A percentile compares a stretch with the other conserved stretches of the same genome.
Evolutionary conservation across 495 filamentous ascomycete genomes (phyloP).

Genomic region (Penicillium mononematosum): DNA sequence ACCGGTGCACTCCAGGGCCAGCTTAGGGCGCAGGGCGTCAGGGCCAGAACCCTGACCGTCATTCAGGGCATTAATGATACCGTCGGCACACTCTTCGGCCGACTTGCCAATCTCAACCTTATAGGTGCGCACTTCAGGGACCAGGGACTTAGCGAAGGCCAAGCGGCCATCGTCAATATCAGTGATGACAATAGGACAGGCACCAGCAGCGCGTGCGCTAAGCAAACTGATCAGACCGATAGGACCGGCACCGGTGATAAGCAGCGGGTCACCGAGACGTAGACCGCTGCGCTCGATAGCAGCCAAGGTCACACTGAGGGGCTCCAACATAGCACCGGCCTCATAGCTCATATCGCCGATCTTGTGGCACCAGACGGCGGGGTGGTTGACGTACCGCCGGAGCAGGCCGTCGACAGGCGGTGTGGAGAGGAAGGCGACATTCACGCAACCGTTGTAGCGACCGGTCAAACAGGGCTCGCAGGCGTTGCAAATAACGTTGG

Average conservation of each 20-base stretch:
- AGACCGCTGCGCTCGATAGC: constrained; percentile 77
- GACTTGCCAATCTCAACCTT: constrained; percentile 65
- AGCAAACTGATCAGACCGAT: constrained; percentile 85
- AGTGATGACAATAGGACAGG: constrained; percentile 83
- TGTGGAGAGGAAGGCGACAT: constrained; percentile 80
- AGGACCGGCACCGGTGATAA: constrained; percentile 87
- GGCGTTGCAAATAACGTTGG: constrained; percentile 82
- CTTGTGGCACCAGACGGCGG: constrained; percentile 90
- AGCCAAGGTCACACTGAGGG: constrained; percentile 79
- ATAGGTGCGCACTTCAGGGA: constrained; percentile 70
- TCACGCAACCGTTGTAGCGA: constrained; percentile 89
- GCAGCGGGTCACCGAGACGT: constrained; percentile 74
- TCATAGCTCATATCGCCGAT: constrained; percentile 86
- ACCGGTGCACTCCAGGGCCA: constrained; percentile 86
- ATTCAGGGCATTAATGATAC: constrained; percentile 56
- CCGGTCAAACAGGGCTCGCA: constrained; percentile 90
- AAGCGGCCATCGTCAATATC: constrained; percentile 87
- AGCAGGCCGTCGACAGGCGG: constrained; percentile 87
- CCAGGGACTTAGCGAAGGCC: constrained; percentile 75
- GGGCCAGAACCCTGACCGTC: constrained; percentile 49
- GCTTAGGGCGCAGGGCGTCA: constrained; percentile 69
- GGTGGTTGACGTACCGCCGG: constrained; percentile 89
- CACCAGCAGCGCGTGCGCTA: constrained; percentile 78
- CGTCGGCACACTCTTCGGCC: constrained; percentile 67
- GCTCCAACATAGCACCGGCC: constrained; percentile 83